Evolutionary conservation across 768 basidiomycete species (phyloP).

Genomic region (Pleurotus djamor): DNA sequence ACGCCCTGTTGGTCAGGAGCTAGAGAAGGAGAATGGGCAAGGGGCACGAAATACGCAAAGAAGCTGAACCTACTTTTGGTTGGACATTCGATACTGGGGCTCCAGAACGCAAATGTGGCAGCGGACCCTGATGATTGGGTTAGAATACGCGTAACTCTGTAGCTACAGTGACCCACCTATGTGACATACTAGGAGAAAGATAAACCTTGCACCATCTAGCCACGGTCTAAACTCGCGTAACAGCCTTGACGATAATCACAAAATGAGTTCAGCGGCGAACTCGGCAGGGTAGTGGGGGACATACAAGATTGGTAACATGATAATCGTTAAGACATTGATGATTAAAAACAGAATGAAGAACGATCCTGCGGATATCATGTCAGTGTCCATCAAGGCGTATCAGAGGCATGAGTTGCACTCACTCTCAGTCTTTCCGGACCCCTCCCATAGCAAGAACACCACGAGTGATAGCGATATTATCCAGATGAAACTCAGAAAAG

Average conservation of each 20-base stretch:
- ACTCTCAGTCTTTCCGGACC: constrained; percentile 45
- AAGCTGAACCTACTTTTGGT: constrained; percentile 28
- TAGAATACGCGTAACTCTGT: background rate
- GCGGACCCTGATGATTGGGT: constrained; percentile 33
- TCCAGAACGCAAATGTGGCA: constrained; percentile 37
- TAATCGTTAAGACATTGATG: constrained; percentile 32
- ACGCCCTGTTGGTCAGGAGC: constrained; percentile 36
- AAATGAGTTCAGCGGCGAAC: constrained; percentile 4
- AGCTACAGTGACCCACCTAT: constrained; percentile 31
- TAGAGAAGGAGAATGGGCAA: constrained; percentile 11
- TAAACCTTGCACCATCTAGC: constrained; percentile 51
- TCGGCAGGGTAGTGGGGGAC: constrained; percentile 13
- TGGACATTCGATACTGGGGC: constrained; percentile 39
- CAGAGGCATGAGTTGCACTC: constrained; percentile 14
- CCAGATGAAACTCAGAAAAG: constrained; percentile 46
- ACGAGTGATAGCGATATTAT: constrained; percentile 43
- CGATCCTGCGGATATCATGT: constrained; percentile 26
- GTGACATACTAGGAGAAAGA: constrained; percentile 43
- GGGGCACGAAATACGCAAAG: constrained; percentile 1
- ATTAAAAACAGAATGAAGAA: constrained; percentile 44
- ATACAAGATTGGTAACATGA: constrained; percentile 42
- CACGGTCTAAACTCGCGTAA: constrained; percentile 46
- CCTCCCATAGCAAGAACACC: constrained; percentile 43
- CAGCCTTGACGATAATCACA: constrained; percentile 26
- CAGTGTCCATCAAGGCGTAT: background rate